Conservation (phyloP, 2,329 filamentous ascomycete species). For the Trichoderma koningii region DNA sequence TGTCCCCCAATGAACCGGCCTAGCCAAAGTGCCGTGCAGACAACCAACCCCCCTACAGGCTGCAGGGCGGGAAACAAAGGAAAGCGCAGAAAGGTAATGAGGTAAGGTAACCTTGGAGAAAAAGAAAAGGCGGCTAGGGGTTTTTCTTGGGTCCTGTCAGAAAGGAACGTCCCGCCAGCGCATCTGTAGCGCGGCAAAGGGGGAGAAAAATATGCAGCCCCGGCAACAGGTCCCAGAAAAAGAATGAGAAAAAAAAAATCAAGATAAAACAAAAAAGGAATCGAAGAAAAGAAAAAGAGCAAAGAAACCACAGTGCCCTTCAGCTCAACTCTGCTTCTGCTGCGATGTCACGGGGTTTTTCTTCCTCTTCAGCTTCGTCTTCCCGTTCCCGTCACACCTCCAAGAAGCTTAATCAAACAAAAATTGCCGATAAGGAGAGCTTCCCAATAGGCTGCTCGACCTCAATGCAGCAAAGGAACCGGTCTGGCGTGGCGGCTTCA, state of each 20-base stretch:
- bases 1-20: not conserved
- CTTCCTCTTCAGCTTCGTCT: too few species aligned
- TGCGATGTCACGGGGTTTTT: too few species aligned
- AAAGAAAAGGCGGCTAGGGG: slow-evolving; percentile 4
- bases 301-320: not conserved
- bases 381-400: too few species aligned
- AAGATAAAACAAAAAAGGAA: not conserved
- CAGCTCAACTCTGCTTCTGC: too few species aligned
- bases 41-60: slow-evolving; percentile 1
- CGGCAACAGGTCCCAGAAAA: not conserved
- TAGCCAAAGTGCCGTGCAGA: slow-evolving; percentile 7
- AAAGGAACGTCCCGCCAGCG: not conserved
- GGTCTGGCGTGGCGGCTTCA: not conserved
- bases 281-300: not conserved
- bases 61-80: slow-evolving; percentile 2
- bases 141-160: not conserved
- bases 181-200: slow-evolving; percentile 3
- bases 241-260: not conserved
- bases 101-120: not conserved
- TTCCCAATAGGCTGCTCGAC: slow-evolving; percentile 9
- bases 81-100: not conserved
- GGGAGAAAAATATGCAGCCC: not conserved
- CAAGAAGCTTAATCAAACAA: too few species aligned
- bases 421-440: not conserved
- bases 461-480: not conserved